Percentiles rank a stretch among this genome's conserved stretches.
Evolutionary conservation across 345 rosid genomes (phyloP).

Genomic region (Populus euphratica): DNA sequence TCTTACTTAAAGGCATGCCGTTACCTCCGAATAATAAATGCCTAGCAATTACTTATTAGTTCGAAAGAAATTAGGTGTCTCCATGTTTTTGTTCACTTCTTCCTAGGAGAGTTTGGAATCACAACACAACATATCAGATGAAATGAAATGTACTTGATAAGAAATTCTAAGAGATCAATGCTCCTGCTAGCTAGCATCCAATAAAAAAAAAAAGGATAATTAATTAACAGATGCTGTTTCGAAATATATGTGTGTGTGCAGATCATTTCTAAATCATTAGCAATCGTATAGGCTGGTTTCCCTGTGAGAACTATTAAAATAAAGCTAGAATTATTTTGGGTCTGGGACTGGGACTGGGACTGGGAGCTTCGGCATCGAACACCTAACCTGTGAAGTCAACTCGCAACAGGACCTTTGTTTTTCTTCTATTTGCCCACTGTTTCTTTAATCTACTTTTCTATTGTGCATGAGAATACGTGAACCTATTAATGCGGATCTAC

Average conservation of each 20-base stretch:
- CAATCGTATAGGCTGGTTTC: neutral
- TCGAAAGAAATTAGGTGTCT: neutral
- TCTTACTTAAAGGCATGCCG: neutral
- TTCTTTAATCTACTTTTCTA: neutral
- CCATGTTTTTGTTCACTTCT: neutral
- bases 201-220: neutral
- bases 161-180: neutral
- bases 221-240: neutral
- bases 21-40: neutral
- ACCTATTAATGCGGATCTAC: constrained; percentile 40
- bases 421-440: neutral
- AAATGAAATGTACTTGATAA: neutral
- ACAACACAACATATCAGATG: neutral
- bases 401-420: constrained; percentile 12
- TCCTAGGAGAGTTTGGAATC: neutral
- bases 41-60: neutral
- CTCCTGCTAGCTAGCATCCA: neutral
- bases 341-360: constrained; percentile 8
- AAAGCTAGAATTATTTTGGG: neutral
- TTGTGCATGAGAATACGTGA: constrained; percentile 40
- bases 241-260: neutral
- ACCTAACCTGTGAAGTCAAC: constrained; percentile 45
- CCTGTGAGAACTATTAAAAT: neutral
- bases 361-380: constrained; percentile 22
- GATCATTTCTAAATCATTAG: neutral